These are phyloP conservation scores for Phytopythium montanum DNA, from an alignment of 352 stramenopile genomes.

Conservation along the genomic window DNA sequence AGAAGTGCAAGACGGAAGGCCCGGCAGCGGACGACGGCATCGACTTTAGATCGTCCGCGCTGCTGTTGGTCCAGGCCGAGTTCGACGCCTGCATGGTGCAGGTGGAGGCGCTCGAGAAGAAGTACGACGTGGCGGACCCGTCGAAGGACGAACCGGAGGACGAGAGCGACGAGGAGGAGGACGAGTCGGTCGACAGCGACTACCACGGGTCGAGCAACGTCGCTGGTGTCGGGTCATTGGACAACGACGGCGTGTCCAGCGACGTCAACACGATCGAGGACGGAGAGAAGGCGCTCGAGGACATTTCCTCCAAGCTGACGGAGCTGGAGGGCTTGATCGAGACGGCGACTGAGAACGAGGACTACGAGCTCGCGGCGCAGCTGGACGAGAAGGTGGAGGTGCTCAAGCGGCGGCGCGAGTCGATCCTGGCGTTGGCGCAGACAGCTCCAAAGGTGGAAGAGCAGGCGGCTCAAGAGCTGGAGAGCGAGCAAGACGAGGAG, in stretches of 20 bases:
- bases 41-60: constrained; percentile 60
- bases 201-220: constrained; percentile 13
- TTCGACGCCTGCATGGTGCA: constrained; percentile 66
- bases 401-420: constrained; percentile 47
- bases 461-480: constrained; percentile 4
- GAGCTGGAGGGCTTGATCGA: constrained; percentile 71
- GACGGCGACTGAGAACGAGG: constrained; percentile 71
- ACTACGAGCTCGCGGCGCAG: constrained; percentile 75
- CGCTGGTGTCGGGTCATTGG: background rate
- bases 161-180: constrained; percentile 42
- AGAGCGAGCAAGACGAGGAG: constrained; percentile 12
- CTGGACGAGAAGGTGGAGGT: constrained; percentile 72
- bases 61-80: constrained; percentile 74
- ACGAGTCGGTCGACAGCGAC: constrained; percentile 42
- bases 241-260: constrained; percentile 15
- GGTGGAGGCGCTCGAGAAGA: constrained; percentile 60
- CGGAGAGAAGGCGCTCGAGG: constrained; percentile 33
- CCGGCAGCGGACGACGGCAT: constrained; percentile 48
- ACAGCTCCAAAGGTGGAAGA: constrained; percentile 11
- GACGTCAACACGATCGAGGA: constrained; percentile 19
- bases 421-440: constrained; percentile 29
- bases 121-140: constrained; percentile 63
- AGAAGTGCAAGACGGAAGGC: constrained; percentile 65
- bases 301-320: constrained; percentile 52
- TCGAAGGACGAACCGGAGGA: constrained; percentile 52